Conservation (phyloP, 176 grass and related monocot genomes). For the Coix lacrymajobi region DNA sequence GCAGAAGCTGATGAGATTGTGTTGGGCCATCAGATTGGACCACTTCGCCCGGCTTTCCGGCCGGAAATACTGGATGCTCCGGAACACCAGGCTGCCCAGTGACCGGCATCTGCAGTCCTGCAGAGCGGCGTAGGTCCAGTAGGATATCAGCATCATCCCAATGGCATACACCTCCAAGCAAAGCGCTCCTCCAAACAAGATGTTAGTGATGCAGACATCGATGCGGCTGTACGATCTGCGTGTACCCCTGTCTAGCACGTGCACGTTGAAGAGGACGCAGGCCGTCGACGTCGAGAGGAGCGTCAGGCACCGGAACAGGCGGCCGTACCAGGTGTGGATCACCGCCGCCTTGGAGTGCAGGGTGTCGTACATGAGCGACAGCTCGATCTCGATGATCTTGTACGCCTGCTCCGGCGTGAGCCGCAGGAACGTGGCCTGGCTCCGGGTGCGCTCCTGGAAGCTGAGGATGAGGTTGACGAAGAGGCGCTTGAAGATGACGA, state of each 20-base stretch:
- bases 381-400: conserved; percentile 46
- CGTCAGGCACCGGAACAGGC: conserved; percentile 25
- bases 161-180: conserved; percentile 37
- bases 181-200: conserved; percentile 28
- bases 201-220: conserved; percentile 34
- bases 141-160: conserved; percentile 37
- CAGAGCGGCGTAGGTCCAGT: conserved; percentile 36
- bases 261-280: conserved; percentile 34
- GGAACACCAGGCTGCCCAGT: conserved; percentile 11
- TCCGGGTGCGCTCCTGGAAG: conserved; percentile 37
- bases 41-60: conserved; percentile 28
- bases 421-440: conserved; percentile 31
- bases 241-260: not conserved
- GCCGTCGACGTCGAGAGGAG: conserved; percentile 8
- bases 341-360: conserved; percentile 33
- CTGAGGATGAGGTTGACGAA: conserved; percentile 62
- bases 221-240: not conserved
- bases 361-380: conserved; percentile 39
- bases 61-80: conserved; percentile 16
- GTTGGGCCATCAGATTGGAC: conserved; percentile 38
- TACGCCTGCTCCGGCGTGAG: conserved; percentile 25
- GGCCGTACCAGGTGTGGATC: conserved; percentile 45
- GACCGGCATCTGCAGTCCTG: not conserved
- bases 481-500: conserved; percentile 40
- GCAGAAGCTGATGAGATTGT: conserved; percentile 42